Conservation (phyloP, 768 basidiomycete genomes). For the Collybia mongolica region DNA sequence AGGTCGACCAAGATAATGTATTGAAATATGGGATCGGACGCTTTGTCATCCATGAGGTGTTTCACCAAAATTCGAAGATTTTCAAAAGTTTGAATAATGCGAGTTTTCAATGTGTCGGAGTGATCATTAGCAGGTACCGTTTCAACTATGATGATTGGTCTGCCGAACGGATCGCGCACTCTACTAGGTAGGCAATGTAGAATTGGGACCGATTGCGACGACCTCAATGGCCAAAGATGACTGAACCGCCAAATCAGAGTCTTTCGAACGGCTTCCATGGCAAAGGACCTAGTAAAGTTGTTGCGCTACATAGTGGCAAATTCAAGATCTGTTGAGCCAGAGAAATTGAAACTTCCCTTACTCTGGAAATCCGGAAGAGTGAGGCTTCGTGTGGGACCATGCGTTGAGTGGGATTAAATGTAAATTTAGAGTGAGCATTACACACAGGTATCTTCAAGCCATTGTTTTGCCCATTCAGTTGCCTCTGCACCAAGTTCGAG, state of each 20-base stretch:
- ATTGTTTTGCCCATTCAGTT: conserved; percentile 53
- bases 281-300: conserved; percentile 61
- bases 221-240: conserved; percentile 36
- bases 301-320: conserved; percentile 48
- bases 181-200: conserved; percentile 55
- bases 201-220: conserved; percentile 28
- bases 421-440: conserved; percentile 9
- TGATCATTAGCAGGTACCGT: conserved; percentile 38
- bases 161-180: conserved; percentile 58
- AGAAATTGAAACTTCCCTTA: conserved; percentile 29
- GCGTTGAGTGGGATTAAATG: conserved; percentile 11
- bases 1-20: conserved; percentile 71
- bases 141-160: conserved; percentile 61
- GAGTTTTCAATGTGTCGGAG: conserved; percentile 36
- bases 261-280: conserved; percentile 56
- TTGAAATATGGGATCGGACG: conserved; percentile 47
- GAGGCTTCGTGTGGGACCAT: conserved; percentile 32
- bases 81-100: conserved; percentile 53
- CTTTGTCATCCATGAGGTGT: conserved; percentile 37
- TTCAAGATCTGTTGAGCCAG: conserved; percentile 8
- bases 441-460: conserved; percentile 68
- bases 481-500: conserved; percentile 47
- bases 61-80: conserved; percentile 55
- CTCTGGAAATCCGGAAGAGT: conserved; percentile 62
- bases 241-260: conserved; percentile 57